Evolutionary conservation across 23 red algal genomes (phyloP), one percentile per base, ranked within the genome.

Genomic region (Cyanidioschyzon merolae): DNA sequence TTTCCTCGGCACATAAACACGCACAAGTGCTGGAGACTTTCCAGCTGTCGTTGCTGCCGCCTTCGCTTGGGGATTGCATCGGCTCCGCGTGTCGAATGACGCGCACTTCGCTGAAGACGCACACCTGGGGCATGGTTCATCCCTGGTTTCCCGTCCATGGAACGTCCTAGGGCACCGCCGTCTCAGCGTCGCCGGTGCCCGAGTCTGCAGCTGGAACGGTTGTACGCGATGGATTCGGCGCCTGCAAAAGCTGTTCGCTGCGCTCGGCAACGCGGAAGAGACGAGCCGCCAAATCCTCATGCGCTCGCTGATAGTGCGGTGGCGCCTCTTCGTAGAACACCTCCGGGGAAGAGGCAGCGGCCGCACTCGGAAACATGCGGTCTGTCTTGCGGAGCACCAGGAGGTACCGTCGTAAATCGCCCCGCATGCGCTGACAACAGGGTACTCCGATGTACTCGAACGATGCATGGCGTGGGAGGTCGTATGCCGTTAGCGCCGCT

Each of bases 391-490:
- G 76, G 84, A 93, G 87, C 1, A 82, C 81, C 37, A 93, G 74
- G 3, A 95, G 67, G 58, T 83, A 39, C 34, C 90, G 76, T 37
- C 76, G 79, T 80, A 95, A 77, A 32, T 79, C 31, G 36, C 63
- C 79, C 21, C 85, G 81, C 41, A 95, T 76, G 2, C 78, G 86
- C 54, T 95, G 90, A 34, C 82, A 86, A 40, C 82, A 86, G 68
- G 88, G 84, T 18, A 50, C 38, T 32, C 88, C 76, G 2, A 95
- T 34, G 63, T 25, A 71, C 3, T 59, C 38, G 29, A 95, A 67
- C 21, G 68, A 63, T 34, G 80, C 15, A 79, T 85, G 74, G n/a
- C 25, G 38, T 1, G 88, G 89, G 34, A 96, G 57, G 45, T 98
- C 89, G 34, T 88, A 85, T 18, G 71, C 34, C 63, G 54, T 78